Evolutionary conservation across 805 yeast species (phyloP).

Genomic region (Lachancea dasiensis): DNA sequence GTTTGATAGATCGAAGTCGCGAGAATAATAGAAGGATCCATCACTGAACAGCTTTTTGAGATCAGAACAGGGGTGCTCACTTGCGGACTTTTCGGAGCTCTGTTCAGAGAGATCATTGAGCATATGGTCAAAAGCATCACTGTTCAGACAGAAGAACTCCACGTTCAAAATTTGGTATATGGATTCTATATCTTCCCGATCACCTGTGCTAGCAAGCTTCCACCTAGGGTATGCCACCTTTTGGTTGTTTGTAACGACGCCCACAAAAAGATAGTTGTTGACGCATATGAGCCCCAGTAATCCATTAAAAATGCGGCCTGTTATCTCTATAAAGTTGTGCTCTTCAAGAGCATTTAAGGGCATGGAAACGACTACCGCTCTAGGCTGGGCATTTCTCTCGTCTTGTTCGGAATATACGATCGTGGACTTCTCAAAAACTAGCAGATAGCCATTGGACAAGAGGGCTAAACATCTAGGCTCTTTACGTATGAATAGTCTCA

Average conservation of each 20-base stretch:
- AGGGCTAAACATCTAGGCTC: constrained; percentile 67
- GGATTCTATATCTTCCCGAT: constrained; percentile 38
- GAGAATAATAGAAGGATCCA: constrained; percentile 86
- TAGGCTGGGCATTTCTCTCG: constrained; percentile 25
- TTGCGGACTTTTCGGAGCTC: constrained; percentile 29
- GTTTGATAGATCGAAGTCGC: constrained; percentile 84
- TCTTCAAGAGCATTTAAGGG: constrained; percentile 36
- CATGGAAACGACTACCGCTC: constrained; percentile 50
- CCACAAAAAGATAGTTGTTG: constrained; percentile 49
- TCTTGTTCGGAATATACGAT: constrained; percentile 26
- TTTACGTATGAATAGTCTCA: constrained; percentile 59
- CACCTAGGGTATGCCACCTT: constrained; percentile 53
- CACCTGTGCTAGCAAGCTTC: constrained; percentile 15
- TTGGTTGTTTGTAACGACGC: constrained; percentile 49
- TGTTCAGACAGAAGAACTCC: constrained; percentile 58
- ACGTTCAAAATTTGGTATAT: constrained; percentile 53
- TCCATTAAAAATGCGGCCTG: constrained; percentile 40
- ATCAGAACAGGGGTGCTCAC: constrained; percentile 75
- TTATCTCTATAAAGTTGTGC: constrained; percentile 37
- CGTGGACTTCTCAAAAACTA: constrained; percentile 43
- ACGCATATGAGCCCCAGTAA: constrained; percentile 55
- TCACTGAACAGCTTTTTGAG: constrained; percentile 66
- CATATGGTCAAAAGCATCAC: constrained; percentile 45
- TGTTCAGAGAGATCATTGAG: constrained; percentile 23
- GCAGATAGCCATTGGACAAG: constrained; percentile 50